Conservation (phyloP, 805 yeast genomes). For the Saturnispora ahearnii region DNA sequence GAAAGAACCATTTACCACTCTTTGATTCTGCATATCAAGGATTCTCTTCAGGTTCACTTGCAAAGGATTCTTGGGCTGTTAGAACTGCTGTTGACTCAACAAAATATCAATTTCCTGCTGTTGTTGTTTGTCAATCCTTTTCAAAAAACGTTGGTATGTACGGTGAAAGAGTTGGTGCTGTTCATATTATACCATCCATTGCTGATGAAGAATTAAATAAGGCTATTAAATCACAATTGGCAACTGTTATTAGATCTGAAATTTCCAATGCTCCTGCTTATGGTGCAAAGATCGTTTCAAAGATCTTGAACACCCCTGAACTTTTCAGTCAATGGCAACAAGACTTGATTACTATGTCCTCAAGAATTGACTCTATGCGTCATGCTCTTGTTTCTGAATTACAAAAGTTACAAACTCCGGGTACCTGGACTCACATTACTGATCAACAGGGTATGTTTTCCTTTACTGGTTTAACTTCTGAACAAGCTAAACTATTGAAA, state of each 20-base stretch:
- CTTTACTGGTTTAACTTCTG: constrained; percentile 74
- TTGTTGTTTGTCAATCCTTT: constrained; percentile 85
- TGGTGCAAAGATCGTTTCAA: constrained; percentile 85
- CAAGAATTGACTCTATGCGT: constrained; percentile 78
- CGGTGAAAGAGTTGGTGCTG: constrained; percentile 95
- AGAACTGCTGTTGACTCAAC: constrained; percentile 48
- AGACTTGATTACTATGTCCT: constrained; percentile 81
- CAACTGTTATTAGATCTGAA: constrained; percentile 69
- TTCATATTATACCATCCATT: constrained; percentile 60
- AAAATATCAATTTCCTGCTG: constrained; percentile 40
- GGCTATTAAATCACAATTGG: constrained; percentile 69
- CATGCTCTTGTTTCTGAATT: constrained; percentile 51
- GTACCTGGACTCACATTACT: constrained; percentile 86
- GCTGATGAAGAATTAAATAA: constrained; percentile 33
- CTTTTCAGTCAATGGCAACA: constrained; percentile 71
- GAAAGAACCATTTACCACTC: constrained; percentile 62
- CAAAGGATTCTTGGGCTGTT: constrained; percentile 76
- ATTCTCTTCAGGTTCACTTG: constrained; percentile 83
- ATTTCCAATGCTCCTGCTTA: constrained; percentile 92
- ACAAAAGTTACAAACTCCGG: constrained; percentile 65
- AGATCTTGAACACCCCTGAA: constrained; percentile 57
- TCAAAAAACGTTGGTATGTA: constrained; percentile 96
- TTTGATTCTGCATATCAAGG: constrained; percentile 98
- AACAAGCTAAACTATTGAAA: constrained; percentile 71
- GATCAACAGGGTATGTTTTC: constrained; percentile 96